Conservation (phyloP, 1,139 yeast genomes). For the Lodderomyces theae region DNA sequence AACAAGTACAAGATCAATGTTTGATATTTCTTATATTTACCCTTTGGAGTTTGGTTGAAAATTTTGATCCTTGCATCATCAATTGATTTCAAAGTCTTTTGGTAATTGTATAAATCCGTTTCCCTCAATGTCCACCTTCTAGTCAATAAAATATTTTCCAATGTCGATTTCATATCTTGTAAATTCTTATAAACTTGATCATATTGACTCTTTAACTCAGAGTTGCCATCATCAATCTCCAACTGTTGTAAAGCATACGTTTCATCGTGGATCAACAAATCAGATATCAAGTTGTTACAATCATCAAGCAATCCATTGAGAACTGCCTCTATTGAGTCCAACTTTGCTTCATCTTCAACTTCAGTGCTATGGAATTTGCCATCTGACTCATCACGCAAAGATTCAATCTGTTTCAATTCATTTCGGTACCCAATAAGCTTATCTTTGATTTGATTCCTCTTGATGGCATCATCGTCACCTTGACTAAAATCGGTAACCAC, state of each 20-base stretch:
- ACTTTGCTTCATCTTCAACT: conserved; percentile 20
- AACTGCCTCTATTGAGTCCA: conserved; percentile 49
- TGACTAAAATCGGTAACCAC: conserved; percentile 26
- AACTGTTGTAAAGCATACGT: conserved; percentile 15
- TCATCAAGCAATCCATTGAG: conserved; percentile 76
- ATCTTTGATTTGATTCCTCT: conserved; percentile 18
- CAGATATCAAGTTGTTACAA: conserved; percentile 71
- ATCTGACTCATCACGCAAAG: conserved; percentile 29
- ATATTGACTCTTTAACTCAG: conserved; percentile 15
- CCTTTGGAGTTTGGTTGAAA: conserved; percentile 4
- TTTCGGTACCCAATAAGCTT: conserved; percentile 19
- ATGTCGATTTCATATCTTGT: conserved; percentile 61
- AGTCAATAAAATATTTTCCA: conserved; percentile 81
- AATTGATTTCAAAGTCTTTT: conserved; percentile 65
- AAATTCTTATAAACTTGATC: conserved; percentile 37
- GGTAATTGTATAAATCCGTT: conserved; percentile 85
- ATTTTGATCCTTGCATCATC: conserved; percentile 61
- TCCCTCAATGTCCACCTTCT: conserved; percentile 97
- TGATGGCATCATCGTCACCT: conserved; percentile 23
- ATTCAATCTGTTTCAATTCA: conserved; percentile 32
- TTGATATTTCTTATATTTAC: conserved; percentile 42
- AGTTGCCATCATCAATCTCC: conserved; percentile 15
- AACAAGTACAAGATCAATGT: conserved; percentile 71
- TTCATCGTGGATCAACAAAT: conserved; percentile 47
- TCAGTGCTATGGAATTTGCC: conserved; percentile 29